These are phyloP conservation scores for Tillandsia leiboldiana DNA, from an alignment of 176 grass and related monocot species.

Conservation along the genomic window DNA sequence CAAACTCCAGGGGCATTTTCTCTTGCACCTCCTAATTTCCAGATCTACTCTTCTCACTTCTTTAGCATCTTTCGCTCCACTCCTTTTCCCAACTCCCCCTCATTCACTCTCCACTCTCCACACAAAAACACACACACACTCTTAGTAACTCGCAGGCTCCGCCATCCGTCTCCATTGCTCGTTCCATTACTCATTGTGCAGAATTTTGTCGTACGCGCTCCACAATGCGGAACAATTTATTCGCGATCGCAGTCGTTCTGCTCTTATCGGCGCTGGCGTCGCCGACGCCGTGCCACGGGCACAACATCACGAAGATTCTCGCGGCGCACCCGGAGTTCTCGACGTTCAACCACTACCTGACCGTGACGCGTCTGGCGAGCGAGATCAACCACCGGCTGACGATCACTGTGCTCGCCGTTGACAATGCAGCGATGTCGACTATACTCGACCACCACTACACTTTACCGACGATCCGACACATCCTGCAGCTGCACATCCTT, in stretches of 20 bases:
- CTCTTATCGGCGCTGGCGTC: not conserved
- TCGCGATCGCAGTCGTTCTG: conserved; percentile 11
- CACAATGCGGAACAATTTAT: conserved; percentile 20
- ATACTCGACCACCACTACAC: conserved; percentile 38
- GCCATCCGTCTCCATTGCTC: not conserved
- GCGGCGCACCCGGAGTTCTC: conserved; percentile 68
- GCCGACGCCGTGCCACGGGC: conserved; percentile 16
- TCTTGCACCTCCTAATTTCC: too few species aligned
- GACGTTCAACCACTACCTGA: conserved; percentile 75
- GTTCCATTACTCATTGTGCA: not conserved
- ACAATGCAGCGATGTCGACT: conserved; percentile 59
- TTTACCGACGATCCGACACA: conserved; percentile 61
- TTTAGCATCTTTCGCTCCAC: too few species aligned
- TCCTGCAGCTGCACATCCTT: conserved; percentile 76
- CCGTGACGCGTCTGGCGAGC: conserved; percentile 47
- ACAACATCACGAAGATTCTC: conserved; percentile 94
- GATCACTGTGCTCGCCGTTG: conserved; percentile 70
- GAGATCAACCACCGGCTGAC: conserved; percentile 89
- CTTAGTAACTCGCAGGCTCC: too few species aligned
- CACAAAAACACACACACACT: too few species aligned
- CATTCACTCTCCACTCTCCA: too few species aligned
- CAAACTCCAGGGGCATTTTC: too few species aligned
- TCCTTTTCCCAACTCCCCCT: too few species aligned
- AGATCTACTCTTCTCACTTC: too few species aligned
- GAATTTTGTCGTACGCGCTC: not conserved